Conservation (phyloP, 139 green algal genomes). For the Mychonastes homosphaera region DNA sequence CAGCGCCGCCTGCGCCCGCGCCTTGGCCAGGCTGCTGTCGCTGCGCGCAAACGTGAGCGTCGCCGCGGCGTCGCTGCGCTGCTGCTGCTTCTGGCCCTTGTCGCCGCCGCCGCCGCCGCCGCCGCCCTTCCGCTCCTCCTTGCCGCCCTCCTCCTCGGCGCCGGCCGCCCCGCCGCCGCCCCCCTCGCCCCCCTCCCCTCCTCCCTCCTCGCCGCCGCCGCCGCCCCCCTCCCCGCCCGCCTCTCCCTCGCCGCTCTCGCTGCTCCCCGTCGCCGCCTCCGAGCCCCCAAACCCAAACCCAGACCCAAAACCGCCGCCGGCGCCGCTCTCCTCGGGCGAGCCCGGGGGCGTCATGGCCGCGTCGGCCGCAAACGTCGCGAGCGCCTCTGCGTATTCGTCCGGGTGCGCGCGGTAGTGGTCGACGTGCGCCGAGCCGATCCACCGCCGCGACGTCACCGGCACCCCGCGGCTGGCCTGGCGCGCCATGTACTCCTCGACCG, state of each 20-base stretch:
- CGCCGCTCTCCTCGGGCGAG: no score
- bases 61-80: neutral
- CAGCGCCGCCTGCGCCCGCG: no score
- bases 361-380: slow-evolving; percentile 6
- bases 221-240: neutral
- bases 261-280: neutral
- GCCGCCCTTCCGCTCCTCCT: neutral
- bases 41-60: neutral
- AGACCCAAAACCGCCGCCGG: no score
- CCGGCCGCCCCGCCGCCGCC: no score
- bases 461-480: slow-evolving; percentile 1
- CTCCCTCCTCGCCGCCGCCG: neutral
- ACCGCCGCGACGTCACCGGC: neutral
- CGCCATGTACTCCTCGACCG: slow-evolving; percentile 14
- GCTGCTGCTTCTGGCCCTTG: neutral
- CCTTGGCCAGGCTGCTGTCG: no score
- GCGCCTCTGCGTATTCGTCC: slow-evolving; percentile 12
- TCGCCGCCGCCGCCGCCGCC: neutral
- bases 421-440: slow-evolving; percentile 15
- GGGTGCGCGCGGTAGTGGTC: slow-evolving; percentile 18
- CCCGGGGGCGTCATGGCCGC: no score
- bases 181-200: neutral
- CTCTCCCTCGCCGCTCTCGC: slow-evolving; percentile 1
- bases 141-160: neutral
- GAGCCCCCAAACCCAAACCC: no score